A percentile compares a stretch with the other conserved stretches of the same genome.
Evolutionary conservation across 2,329 filamentous ascomycete genomes (phyloP).

Genomic region (Colletotrichum chrysophilum): DNA sequence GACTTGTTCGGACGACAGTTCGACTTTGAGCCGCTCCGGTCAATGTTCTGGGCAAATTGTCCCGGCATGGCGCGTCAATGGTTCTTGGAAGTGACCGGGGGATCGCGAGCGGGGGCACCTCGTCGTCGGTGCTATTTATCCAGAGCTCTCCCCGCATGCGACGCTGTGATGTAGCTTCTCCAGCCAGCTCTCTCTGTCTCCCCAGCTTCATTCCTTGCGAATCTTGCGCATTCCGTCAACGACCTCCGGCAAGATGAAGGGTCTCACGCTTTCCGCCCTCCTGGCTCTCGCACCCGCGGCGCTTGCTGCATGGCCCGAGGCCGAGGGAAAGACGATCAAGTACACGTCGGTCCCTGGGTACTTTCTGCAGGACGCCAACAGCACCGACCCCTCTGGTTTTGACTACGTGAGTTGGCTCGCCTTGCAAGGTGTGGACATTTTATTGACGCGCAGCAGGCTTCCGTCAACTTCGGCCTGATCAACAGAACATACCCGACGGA

Average conservation of each 20-base stretch:
- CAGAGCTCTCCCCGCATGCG: constrained; percentile 6
- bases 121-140: constrained; percentile 15
- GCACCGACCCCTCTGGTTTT: constrained; percentile 61
- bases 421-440: neutral
- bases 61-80: constrained; percentile 22
- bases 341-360: constrained; percentile 67
- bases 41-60: constrained; percentile 10
- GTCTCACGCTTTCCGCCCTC: constrained; percentile 30
- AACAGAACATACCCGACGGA: constrained; percentile 67
- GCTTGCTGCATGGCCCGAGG: constrained; percentile 35
- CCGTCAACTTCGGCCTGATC: constrained; percentile 69
- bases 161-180: constrained; percentile 1
- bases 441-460: constrained; percentile 46
- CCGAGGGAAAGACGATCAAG: constrained; percentile 50
- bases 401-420: constrained; percentile 60
- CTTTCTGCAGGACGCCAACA: constrained; percentile 67
- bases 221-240: neutral
- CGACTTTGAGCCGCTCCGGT: constrained; percentile 7
- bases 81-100: neutral
- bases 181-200: neutral
- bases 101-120: neutral
- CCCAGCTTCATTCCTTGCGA: neutral
- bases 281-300: constrained; percentile 32
- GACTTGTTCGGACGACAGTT: neutral
- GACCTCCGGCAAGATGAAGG: constrained; percentile 36